Conservation (phyloP, 305 asterid genomes). For the Fraxinus velutina region DNA sequence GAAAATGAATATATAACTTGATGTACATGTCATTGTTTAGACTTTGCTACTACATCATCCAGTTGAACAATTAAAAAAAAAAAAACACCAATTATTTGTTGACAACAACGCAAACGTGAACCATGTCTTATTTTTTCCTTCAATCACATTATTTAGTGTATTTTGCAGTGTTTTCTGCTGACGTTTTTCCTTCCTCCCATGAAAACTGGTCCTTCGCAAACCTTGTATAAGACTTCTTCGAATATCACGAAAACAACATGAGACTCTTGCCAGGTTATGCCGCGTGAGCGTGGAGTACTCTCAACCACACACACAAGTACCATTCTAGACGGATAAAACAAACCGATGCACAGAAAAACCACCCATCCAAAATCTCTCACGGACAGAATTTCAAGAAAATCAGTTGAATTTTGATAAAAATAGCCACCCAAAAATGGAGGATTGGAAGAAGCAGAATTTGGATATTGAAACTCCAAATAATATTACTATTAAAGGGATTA, state of each 20-base stretch:
- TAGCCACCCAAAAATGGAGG: background rate
- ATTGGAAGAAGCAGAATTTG: background rate
- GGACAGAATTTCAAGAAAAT: background rate
- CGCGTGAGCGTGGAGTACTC: constrained; percentile 25
- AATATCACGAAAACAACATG: background rate
- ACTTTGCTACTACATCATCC: too few species aligned
- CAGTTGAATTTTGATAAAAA: background rate
- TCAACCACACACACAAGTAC: constrained; percentile 15
- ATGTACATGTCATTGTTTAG: too few species aligned
- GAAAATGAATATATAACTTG: too few species aligned
- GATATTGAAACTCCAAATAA: constrained; percentile 42
- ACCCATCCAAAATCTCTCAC: background rate
- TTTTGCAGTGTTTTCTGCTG: background rate
- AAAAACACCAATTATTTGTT: too few species aligned
- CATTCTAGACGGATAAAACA: background rate
- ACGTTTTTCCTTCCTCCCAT: background rate
- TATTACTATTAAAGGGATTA: constrained; percentile 60
- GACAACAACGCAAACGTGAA: too few species aligned
- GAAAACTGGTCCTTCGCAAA: background rate
- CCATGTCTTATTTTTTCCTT: too few species aligned
- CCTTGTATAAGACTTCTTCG: background rate
- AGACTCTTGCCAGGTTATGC: background rate
- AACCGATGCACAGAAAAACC: constrained; percentile 13
- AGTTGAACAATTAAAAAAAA: too few species aligned
- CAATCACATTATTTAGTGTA: background rate